Evolutionary conservation across 768 basidiomycete species (phyloP), one percentile per base, ranked within the genome.

Genomic region (Collybia mongolica): DNA sequence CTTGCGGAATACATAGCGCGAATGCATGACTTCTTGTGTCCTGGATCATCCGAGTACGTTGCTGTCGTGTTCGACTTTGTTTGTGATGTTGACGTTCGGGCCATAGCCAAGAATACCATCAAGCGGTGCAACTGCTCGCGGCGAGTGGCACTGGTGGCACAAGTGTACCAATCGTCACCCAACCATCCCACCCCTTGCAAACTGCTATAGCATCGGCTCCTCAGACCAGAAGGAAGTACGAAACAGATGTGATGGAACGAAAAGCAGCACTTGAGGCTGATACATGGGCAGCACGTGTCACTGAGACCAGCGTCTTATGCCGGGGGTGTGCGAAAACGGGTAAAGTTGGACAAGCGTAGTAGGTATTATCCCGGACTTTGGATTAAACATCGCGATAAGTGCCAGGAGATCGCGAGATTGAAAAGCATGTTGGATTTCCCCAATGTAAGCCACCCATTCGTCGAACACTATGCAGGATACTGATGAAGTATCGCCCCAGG

Each of bases 321-420:
- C 38, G 28, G 6, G 70, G 60, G 24, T 70, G 70, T 23, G 8
- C 42, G 29, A 68, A 43, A 48, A 54, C 51, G n/a, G 15, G 70
- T 70, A 36, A 67, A 66, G 39, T 61, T 70, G 12, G 70, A 70
- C 40, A 67, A 65, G 48, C 48, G 68, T 38, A 67, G 62, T 2
- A 46, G 52, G 23, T 71, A 71, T 54, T 71, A 70, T 37, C 66
- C 68, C 14, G 68, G 68, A 5, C 36, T 70, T 6, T 70, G 68
- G 68, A 32, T 43, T 44, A 70, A 70, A 51, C 68, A 70, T 46
- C 60, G 48, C 39, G 22, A 51, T 2, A 68, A 68, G 49, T 70
- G 70, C 35, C 28, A 29, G 17, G 44, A 15, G 36, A 51, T 51
- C 37, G 17, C 17, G 39, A 22, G 22, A 20, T 6, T 42, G 15